Conservation (phyloP, 164 flowering plant species). For the Berberis thunbergii region DNA sequence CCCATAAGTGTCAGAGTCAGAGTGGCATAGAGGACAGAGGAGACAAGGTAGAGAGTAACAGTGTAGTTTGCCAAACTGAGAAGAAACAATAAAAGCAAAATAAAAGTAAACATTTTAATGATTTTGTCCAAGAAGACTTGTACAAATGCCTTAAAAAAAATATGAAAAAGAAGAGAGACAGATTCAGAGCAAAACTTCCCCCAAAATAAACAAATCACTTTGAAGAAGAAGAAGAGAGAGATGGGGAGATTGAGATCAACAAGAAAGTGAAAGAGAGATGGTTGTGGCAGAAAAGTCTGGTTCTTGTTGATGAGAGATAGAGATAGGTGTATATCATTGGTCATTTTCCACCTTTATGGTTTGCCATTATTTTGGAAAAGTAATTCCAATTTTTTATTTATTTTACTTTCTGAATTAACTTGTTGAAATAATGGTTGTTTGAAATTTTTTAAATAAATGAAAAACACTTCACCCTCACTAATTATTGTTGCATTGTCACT, state of each 20-base stretch:
- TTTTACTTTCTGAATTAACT: constrained; percentile 15
- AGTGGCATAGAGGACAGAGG: no score
- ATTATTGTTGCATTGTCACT: no score
- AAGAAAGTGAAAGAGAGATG: background rate
- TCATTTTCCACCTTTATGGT: background rate
- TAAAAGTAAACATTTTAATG: constrained; percentile 7
- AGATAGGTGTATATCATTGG: background rate
- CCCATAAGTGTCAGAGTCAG: no score
- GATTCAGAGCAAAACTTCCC: constrained; percentile 4
- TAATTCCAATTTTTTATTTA: constrained; percentile 12
- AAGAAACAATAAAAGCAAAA: no score
- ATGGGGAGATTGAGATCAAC: background rate
- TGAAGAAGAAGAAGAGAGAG: background rate
- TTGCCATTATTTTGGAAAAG: background rate
- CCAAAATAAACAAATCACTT: background rate
- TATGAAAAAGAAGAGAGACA: constrained; percentile 17
- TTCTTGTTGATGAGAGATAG: background rate
- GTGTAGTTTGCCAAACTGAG: no score
- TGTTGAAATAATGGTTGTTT: no score
- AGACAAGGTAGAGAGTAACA: no score
- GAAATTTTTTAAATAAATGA: no score
- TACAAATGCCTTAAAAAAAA: constrained; percentile 10
- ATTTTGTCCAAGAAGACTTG: constrained; percentile 9
- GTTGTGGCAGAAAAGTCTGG: background rate
- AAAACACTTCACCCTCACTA: no score